phyloP scores from a whole-genome alignment of 2,329 filamentous ascomycete species.

The Ambrosiella cleistominuta region DNA sequence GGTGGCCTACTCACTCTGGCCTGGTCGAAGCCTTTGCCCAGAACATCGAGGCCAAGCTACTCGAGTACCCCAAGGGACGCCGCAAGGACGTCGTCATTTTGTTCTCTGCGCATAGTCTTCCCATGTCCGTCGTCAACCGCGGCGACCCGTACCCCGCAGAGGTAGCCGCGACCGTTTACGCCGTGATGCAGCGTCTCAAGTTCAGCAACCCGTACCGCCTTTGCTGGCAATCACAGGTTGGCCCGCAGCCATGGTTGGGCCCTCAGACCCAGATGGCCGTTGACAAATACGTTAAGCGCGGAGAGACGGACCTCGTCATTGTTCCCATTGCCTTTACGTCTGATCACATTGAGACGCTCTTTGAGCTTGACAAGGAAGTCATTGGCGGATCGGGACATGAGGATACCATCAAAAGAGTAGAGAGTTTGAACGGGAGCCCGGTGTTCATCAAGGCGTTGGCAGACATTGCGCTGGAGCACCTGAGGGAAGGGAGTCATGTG shows the following conservation, averaged over 20 bases:
- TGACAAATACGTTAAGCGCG: slow-evolving; percentile 73
- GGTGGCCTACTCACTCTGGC: slow-evolving; percentile 85
- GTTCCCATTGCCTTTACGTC: slow-evolving; percentile 96
- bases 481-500: slow-evolving; percentile 48
- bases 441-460: slow-evolving; percentile 84
- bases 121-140: slow-evolving; percentile 94
- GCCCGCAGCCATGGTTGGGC: slow-evolving; percentile 85
- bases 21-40: slow-evolving; percentile 81
- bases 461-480: slow-evolving; percentile 66
- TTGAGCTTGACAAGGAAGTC: slow-evolving; percentile 84
- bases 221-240: slow-evolving; percentile 96
- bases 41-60: slow-evolving; percentile 75
- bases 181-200: slow-evolving; percentile 81
- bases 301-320: slow-evolving; percentile 75
- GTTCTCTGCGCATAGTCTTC: slow-evolving; percentile 89
- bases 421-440: slow-evolving; percentile 78
- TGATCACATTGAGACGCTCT: slow-evolving; percentile 97
- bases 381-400: slow-evolving; percentile 69
- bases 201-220: slow-evolving; percentile 84
- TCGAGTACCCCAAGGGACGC: slow-evolving; percentile 66
- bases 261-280: slow-evolving; percentile 85
- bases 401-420: slow-evolving; percentile 72
- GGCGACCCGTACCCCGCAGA: slow-evolving; percentile 90
- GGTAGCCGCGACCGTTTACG: slow-evolving; percentile 87
- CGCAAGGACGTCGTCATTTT: slow-evolving; percentile 68